Base-by-base conservation (phyloP, 257 asterid genomes). In the Solanum tarijense region DNA sequence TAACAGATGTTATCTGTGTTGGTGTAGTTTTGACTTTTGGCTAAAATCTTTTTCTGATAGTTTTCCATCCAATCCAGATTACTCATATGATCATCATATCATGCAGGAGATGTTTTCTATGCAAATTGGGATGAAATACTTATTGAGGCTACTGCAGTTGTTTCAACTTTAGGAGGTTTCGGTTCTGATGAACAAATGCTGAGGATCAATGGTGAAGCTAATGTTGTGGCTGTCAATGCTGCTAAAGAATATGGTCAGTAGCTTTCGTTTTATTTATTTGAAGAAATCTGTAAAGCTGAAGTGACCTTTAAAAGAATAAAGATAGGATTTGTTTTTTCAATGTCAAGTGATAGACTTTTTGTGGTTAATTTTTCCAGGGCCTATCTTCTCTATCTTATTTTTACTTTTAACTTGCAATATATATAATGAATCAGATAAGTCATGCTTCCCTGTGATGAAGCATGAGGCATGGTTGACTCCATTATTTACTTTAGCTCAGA, bases 151-250 rank as follows among this genome's bases (percentile, higher is more conserved):
- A 97, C 99, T 18, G 92, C 99, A 89, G 98, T 97, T 89, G 96
- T 97, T 87, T 97, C 99, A 86, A 96, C 98, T 60, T 91, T 97
- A 58, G 99, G 99, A 90, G 99, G 99, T 83, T 93, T 97, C 92
- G 99, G 99, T 87, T 95, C 94, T 52, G 98, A 97, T 86, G 99
- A 96, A 84, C 98, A 96, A 88, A 97, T 97, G 99, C 93, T 87
- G 87, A 94, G 99, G 91, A 96, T 97, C 83, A 96, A 97, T n/a
- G 99, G 99, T 58, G 99, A 97, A 90, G 99, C 99, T 58, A 97
- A 97, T 91, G 90, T 96, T 35, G 98, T 94, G 69, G 96, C 99
- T 84, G 98, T 97, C 38, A 94, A 93, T 94, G 94, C 98, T 88
- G 99, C 98, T 74, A 97, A 96, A 93, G 97, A 96, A 20, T 94